Evolutionary conservation across 805 yeast genomes (phyloP).

Genomic region (Sugiyamaella lignohabitans): DNA sequence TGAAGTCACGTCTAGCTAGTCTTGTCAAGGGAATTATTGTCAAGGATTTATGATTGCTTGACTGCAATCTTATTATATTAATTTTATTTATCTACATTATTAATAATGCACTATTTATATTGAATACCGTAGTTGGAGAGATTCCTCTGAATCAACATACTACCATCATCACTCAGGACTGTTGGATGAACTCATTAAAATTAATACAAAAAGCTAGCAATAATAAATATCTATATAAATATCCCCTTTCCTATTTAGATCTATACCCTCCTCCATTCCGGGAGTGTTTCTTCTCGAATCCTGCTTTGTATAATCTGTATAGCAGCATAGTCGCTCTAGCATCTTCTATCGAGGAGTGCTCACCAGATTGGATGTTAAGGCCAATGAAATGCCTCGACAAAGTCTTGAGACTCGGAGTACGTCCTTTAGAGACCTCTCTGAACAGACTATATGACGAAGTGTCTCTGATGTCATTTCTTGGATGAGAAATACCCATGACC

Average conservation of each 20-base stretch:
- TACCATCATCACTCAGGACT: too few species aligned
- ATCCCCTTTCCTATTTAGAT: too few species aligned
- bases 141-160: too few species aligned
- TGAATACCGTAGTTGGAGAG: too few species aligned
- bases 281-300: not conserved
- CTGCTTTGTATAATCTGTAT: slow-evolving; percentile 49
- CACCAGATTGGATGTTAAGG: slow-evolving; percentile 59
- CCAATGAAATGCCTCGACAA: slow-evolving; percentile 52
- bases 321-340: slow-evolving; percentile 82
- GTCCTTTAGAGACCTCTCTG: slow-evolving; percentile 54
- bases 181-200: too few species aligned
- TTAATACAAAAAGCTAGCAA: too few species aligned
- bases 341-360: slow-evolving; percentile 86
- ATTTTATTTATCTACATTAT: too few species aligned
- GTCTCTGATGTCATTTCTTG: slow-evolving; percentile 58
- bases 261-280: too few species aligned
- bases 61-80: not conserved
- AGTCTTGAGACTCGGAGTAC: slow-evolving; percentile 66
- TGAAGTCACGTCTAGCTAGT: slow-evolving; percentile 2
- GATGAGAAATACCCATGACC: slow-evolving; percentile 61
- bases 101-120: too few species aligned
- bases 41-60: not conserved
- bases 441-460: slow-evolving; percentile 61
- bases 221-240: too few species aligned
- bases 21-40: not conserved